Evolutionary conservation across 441 rosid species (phyloP).

Genomic region (Erysimum cheiri): DNA sequence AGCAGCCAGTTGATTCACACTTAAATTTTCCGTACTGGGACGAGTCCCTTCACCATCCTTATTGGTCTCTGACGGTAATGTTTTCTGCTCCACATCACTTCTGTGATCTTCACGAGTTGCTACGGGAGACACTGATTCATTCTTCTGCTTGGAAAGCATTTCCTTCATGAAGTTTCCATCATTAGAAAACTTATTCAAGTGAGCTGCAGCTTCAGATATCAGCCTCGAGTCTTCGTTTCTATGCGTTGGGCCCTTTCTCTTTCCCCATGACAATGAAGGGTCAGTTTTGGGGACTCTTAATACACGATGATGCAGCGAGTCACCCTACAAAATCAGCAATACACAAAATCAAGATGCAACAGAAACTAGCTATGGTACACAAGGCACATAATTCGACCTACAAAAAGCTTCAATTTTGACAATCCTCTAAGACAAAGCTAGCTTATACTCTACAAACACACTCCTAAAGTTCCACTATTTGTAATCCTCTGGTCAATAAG

Average conservation of each 20-base stretch:
- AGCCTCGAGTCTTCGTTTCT: conserved; percentile 58
- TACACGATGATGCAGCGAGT: conserved; percentile 57
- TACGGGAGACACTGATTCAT: conserved; percentile 41
- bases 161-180: conserved; percentile 83
- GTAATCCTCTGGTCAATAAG: neutral
- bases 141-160: conserved; percentile 49
- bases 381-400: no score
- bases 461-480: neutral
- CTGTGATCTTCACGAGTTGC: conserved; percentile 41
- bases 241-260: conserved; percentile 50
- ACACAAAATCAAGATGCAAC: neutral
- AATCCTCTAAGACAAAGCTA: neutral
- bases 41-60: conserved; percentile 42
- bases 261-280: conserved; percentile 80
- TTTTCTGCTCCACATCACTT: conserved; percentile 40
- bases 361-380: neutral
- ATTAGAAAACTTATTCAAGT: conserved; percentile 68
- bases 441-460: neutral
- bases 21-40: conserved; percentile 49
- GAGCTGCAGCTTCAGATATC: conserved; percentile 58
- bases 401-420: neutral
- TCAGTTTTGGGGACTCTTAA: conserved; percentile 75
- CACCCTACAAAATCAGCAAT: conserved; percentile 40
- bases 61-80: conserved; percentile 34
- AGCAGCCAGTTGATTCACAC: conserved; percentile 83